Conservation (phyloP, 805 yeast species). For the Wickerhamiella qilinensis region DNA sequence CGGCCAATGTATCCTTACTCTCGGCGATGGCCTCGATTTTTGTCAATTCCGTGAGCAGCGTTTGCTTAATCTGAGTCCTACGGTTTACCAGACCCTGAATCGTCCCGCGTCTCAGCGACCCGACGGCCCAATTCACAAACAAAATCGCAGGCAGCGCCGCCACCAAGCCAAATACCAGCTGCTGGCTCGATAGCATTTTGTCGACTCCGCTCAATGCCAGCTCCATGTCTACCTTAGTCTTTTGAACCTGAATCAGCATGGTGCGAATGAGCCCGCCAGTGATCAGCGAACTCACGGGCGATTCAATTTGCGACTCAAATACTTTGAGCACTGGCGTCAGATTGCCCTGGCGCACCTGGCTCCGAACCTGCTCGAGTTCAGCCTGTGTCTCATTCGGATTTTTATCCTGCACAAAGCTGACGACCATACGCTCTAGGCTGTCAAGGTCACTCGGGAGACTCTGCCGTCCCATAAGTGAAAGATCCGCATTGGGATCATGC, state of each 20-base stretch:
- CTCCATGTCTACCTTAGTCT: conserved; percentile 89
- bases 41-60: conserved; percentile 5
- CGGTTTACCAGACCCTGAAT: neutral
- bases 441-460: conserved; percentile 63
- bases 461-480: conserved; percentile 65
- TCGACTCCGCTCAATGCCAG: conserved; percentile 85
- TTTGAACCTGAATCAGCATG: conserved; percentile 80
- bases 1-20: conserved; percentile 2
- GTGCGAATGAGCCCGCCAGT: conserved; percentile 62
- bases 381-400: neutral
- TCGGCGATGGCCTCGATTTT: conserved; percentile 9
- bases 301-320: conserved; percentile 59
- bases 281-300: conserved; percentile 48
- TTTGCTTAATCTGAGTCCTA: conserved; percentile 1
- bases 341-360: conserved; percentile 48
- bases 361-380: conserved; percentile 7
- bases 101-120: neutral
- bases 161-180: conserved; percentile 80
- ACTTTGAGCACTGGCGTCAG: conserved; percentile 61
- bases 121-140: conserved; percentile 29
- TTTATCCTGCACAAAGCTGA: conserved; percentile 42
- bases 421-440: conserved; percentile 76
- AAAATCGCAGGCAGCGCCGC: conserved; percentile 58
- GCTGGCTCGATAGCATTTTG: conserved; percentile 74
- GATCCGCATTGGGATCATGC: conserved; percentile 58